These are phyloP conservation scores for Trypethelium eluteriae DNA, from an alignment of 495 filamentous ascomycete genomes.

Conservation along the genomic window DNA sequence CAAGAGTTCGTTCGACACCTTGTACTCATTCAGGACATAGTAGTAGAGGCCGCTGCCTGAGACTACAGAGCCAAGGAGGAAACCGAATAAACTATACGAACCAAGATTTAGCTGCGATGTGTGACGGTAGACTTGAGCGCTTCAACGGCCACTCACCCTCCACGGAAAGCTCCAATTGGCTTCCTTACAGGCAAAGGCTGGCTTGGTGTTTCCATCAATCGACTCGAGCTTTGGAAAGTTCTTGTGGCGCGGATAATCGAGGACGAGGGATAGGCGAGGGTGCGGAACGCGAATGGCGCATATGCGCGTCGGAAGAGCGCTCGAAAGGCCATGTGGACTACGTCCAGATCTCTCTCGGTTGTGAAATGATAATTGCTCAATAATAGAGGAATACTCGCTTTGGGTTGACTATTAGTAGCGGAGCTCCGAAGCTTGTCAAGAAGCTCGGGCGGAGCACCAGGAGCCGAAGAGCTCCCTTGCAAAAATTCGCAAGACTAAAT, in stretches of 20 bases:
- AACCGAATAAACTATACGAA: conserved; percentile 70
- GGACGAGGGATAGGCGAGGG: not conserved
- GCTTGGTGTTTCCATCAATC: not conserved
- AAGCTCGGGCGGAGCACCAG: not conserved
- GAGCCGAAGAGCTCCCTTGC: not conserved
- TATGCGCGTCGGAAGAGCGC: not conserved
- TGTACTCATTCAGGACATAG: conserved; percentile 88
- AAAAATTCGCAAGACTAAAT: not conserved
- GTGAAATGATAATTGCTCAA: not conserved
- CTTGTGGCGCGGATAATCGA: not conserved
- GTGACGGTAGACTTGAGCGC: too few relatives aligned
- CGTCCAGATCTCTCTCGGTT: not conserved
- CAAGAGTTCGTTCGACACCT: conserved; percentile 84
- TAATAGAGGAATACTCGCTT: not conserved
- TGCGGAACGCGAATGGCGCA: not conserved
- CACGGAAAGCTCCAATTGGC: conserved; percentile 12
- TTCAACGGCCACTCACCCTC: not conserved
- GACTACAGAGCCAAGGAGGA: conserved; percentile 76
- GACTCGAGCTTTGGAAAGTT: conserved; percentile 8
- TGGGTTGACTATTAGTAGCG: not conserved
- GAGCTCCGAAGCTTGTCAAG: not conserved
- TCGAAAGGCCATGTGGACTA: not conserved
- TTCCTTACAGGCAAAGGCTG: not conserved
- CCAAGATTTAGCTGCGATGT: not conserved
- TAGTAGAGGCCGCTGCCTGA: conserved; percentile 78